phyloP scores from a whole-genome alignment of 2,329 filamentous ascomycete genomes.

The Penicillium frequentans region DNA sequence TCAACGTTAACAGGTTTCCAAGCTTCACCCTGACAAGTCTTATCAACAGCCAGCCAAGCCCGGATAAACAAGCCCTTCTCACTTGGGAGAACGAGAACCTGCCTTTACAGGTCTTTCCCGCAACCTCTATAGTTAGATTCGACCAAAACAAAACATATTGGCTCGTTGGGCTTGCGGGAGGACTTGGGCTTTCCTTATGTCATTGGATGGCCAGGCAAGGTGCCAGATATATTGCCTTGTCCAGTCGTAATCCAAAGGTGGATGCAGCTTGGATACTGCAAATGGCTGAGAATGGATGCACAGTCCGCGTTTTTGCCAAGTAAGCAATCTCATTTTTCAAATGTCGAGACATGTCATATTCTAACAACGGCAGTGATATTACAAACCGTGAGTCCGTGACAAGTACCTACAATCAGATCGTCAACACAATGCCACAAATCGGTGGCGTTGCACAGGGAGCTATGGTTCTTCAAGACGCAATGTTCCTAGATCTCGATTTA shows the following conservation, averaged over 20 bases:
- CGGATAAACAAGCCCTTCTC: constrained; percentile 8
- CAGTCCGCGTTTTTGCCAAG: constrained; percentile 17
- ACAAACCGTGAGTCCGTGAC: constrained; percentile 24
- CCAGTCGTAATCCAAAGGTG: constrained; percentile 31
- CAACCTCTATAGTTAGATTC: constrained; percentile 21
- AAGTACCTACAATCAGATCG: constrained; percentile 24
- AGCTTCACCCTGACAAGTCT: constrained; percentile 5
- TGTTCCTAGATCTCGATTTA: constrained; percentile 31
- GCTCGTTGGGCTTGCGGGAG: constrained; percentile 29
- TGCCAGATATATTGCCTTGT: constrained; percentile 26
- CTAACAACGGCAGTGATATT: constrained; percentile 17
- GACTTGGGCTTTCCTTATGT: constrained; percentile 28
- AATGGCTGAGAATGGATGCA: constrained; percentile 19
- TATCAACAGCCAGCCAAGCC: constrained; percentile 1
- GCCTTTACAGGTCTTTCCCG: constrained; percentile 16
- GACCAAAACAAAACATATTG: constrained; percentile 33
- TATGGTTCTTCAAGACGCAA: constrained; percentile 29
- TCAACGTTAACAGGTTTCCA: constrained; percentile 10
- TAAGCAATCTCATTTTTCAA: constrained; percentile 4
- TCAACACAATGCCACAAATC: constrained; percentile 33
- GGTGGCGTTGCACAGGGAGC: constrained; percentile 40
- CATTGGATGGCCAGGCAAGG: constrained; percentile 32
- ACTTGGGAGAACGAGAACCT: constrained; percentile 10
- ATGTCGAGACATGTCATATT: too few species aligned
- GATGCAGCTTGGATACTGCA: constrained; percentile 21